Base-by-base conservation (phyloP, 306 rosid genomes). In the Vigna mungo region DNA sequence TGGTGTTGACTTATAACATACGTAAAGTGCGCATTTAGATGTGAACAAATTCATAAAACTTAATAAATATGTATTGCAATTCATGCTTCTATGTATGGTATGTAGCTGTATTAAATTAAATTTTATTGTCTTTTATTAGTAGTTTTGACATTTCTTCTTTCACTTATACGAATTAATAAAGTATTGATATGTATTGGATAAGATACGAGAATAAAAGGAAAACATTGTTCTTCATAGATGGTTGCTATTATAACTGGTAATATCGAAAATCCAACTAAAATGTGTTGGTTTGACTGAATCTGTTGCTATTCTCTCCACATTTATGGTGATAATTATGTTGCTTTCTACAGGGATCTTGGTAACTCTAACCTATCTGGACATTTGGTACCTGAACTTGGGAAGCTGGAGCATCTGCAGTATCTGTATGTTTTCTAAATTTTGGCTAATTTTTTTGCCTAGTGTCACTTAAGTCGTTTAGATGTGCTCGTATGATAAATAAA, bases 301-400 rank as follows among this genome's bases (percentile, higher is more conserved):
- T 41, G 9, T 75, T 51, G 18, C 9, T 55, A 15, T 49, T 60
- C 21, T 71, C 37, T 51, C 13, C 0, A 7, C 5, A 8, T 60
- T 44, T 49, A 37, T 74, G 75, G 21, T 75, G 70, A 72, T 18
- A 25, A 49, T 76, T 52, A 5, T 80, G 56, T 27, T 80, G n/a
- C 61, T 72, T 66, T 78, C 54, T 73, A 62, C 91, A 94, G 97
- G 86, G 98, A 94, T 73, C 91, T 94, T 60, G 98, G 98, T 27
- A 94, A 92, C 84, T 92, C 97, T 44, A 94, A 94, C 78, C 87
- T 94, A 54, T 90, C 93, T 79, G 98, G 98, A 80, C 95, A 92
- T 86, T 82, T 94, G 85, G 97, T 94, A 65, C 89, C 93, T 69
- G 96, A 92, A 76, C 87, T 94, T 5, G 97, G 95, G 82, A 89